phyloP scores from a whole-genome alignment of 2,329 filamentous ascomycete genomes.

The Colletotrichum kahawae region DNA sequence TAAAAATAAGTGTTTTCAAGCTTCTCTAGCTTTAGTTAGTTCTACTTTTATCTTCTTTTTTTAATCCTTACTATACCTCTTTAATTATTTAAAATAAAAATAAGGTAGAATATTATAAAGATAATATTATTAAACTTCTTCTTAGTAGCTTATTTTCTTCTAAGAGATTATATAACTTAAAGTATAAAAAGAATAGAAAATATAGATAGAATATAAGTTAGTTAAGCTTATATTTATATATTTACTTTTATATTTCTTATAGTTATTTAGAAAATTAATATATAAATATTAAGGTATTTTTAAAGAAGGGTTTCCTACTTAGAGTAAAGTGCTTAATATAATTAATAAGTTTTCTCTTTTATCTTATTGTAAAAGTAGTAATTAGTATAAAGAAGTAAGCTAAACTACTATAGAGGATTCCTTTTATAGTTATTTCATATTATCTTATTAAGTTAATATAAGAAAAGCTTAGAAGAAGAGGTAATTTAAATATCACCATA shows the following conservation, averaged over 20 bases:
- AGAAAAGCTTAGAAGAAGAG: not conserved
- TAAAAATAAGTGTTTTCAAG: not conserved
- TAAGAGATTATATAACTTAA: too few relatives aligned
- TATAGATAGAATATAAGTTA: too few relatives aligned
- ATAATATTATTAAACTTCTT: too few relatives aligned
- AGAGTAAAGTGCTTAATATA: not conserved
- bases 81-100: too few relatives aligned
- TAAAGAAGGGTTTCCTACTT: not conserved
- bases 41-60: too few relatives aligned
- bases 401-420: not conserved
- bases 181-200: too few relatives aligned
- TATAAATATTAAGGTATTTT: not conserved
- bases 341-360: not conserved
- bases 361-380: not conserved
- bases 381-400: not conserved
- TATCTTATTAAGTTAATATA: not conserved
- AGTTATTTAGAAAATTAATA: not conserved
- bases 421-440: too few relatives aligned
- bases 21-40: not conserved
- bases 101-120: too few relatives aligned
- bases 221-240: too few relatives aligned
- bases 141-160: too few relatives aligned
- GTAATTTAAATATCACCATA: not conserved
- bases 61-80: too few relatives aligned
- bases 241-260: not conserved